Conservation (phyloP, 140 eudicot species). For the Bidens hawaiensis region DNA sequence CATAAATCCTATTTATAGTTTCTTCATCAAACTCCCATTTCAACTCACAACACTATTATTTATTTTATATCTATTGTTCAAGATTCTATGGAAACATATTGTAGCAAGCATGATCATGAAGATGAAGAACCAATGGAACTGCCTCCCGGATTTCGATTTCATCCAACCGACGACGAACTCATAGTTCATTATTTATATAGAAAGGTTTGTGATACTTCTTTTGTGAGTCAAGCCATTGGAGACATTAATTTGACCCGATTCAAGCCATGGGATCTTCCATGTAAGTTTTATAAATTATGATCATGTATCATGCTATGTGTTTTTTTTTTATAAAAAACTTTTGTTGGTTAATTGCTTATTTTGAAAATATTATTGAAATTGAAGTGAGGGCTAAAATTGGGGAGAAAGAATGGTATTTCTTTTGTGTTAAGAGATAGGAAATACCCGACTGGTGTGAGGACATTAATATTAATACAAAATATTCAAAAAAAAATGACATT, state of each 20-base stretch:
- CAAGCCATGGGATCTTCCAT: conserved; percentile 96
- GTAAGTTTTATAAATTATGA: conserved; percentile 37
- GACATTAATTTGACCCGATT: conserved; percentile 69
- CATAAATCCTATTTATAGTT: conserved; percentile 42
- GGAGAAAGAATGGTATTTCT: conserved; percentile 88
- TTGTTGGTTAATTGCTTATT: conserved; percentile 5
- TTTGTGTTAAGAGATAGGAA: conserved; percentile 70
- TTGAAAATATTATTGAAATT: not conserved
- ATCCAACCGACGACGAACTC: conserved; percentile 87
- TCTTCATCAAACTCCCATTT: conserved; percentile 27
- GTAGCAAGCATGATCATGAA: conserved; percentile 13
- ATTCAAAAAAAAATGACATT: no score
- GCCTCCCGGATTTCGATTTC: conserved; percentile 90
- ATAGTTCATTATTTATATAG: conserved; percentile 59
- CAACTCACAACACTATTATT: not conserved
- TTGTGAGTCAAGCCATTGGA: conserved; percentile 54
- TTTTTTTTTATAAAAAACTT: not conserved
- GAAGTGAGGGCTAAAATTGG: conserved; percentile 74
- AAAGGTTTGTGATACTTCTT: conserved; percentile 43
- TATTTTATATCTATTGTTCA: not conserved
- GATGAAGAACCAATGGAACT: conserved; percentile 53
- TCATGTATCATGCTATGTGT: not conserved
- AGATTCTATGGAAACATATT: conserved; percentile 15
- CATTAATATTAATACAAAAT: no score
- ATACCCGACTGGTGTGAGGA: conserved; percentile 76